phyloP scores from a whole-genome alignment of 371 early-diverging fungal genomes.

The Mucor racemosus region DNA sequence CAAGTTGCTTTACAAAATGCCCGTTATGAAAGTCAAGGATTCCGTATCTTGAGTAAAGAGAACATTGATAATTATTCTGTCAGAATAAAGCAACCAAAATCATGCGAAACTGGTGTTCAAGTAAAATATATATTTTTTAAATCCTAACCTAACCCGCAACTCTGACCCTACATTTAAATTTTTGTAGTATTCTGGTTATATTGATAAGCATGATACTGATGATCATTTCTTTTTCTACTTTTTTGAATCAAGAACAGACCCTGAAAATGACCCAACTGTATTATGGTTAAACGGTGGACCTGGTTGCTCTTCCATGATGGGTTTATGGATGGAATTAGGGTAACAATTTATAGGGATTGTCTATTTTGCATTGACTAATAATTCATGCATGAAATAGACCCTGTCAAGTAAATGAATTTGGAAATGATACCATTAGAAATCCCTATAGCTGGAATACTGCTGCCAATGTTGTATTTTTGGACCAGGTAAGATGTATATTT shows the following conservation, averaged over 20 bases:
- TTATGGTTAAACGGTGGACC: slow-evolving; percentile 91
- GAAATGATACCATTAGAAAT: slow-evolving; percentile 60
- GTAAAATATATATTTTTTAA: slow-evolving; percentile 14
- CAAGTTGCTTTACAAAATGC: slow-evolving; percentile 7
- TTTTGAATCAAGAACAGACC: slow-evolving; percentile 82
- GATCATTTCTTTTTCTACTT: slow-evolving; percentile 86
- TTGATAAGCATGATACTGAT: slow-evolving; percentile 40
- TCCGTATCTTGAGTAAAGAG: slow-evolving; percentile 9
- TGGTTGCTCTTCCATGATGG: slow-evolving; percentile 82
- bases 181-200: slow-evolving; percentile 38
- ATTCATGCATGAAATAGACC: slow-evolving; percentile 41
- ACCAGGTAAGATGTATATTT: slow-evolving; percentile 53
- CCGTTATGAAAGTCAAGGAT: slow-evolving; percentile 17
- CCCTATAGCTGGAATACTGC: slow-evolving; percentile 81
- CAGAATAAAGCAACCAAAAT: slow-evolving; percentile 34
- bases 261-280: slow-evolving; percentile 75
- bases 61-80: slow-evolving; percentile 30
- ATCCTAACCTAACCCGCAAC: neutral
- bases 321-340: slow-evolving; percentile 83
- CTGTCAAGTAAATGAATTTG: slow-evolving; percentile 64
- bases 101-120: slow-evolving; percentile 37
- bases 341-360: neutral
- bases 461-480: slow-evolving; percentile 85
- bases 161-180: neutral
- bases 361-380: neutral